Percentiles rank a stretch among this genome's conserved stretches.
Evolutionary conservation across 1,284 basidiomycete species (phyloP).

Genomic region (Porodaedalea pini): DNA sequence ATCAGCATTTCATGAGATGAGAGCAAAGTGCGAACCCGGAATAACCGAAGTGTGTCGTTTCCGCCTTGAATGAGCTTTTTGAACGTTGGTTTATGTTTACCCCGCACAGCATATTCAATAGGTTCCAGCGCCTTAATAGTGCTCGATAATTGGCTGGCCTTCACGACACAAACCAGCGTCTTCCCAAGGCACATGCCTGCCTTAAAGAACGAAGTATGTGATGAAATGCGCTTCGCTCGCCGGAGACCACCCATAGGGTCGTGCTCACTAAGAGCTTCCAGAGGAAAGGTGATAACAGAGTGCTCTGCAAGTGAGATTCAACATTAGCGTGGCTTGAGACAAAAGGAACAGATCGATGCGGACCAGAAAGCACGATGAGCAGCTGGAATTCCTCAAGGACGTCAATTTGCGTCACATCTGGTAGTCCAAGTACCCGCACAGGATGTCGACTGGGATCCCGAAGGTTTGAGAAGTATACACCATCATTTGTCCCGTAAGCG

Average conservation of each 20-base stretch:
- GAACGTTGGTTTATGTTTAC: constrained; percentile 89
- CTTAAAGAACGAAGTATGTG: constrained; percentile 98
- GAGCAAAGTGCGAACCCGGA: constrained; percentile 62
- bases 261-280: constrained; percentile 87
- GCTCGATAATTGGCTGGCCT: constrained; percentile 89
- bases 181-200: constrained; percentile 90
- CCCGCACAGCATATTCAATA: constrained; percentile 84
- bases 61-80: constrained; percentile 90
- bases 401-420: constrained; percentile 93
- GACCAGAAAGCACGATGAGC: constrained; percentile 91
- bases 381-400: constrained; percentile 96
- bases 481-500: constrained; percentile 96
- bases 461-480: constrained; percentile 91
- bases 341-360: constrained; percentile 21
- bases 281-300: constrained; percentile 93
- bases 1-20: not conserved
- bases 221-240: constrained; percentile 92
- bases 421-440: constrained; percentile 83
- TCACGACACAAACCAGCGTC: constrained; percentile 97
- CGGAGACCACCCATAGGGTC: constrained; percentile 91
- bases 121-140: constrained; percentile 98
- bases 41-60: constrained; percentile 91
- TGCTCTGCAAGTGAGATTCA: constrained; percentile 54
- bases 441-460: constrained; percentile 77
- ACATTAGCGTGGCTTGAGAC: constrained; percentile 20